Base-by-base conservation (phyloP, 2,329 filamentous ascomycete species). In the Neofusicoccum kwambonambiense region DNA sequence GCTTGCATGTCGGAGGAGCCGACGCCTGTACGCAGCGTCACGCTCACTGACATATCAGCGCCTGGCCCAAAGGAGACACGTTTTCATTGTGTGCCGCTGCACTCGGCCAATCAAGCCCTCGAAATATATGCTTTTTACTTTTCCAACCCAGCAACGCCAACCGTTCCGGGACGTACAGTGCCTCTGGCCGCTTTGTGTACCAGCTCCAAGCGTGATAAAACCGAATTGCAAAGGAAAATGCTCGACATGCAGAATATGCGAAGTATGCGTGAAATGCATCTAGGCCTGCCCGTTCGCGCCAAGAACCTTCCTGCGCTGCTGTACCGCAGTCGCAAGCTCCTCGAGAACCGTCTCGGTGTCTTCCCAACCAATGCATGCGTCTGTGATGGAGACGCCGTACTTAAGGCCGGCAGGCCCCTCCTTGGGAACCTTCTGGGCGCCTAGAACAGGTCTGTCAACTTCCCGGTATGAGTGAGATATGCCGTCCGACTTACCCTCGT, bases 381-480 rank as follows among this genome's bases (percentile, higher is more conserved):
- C 95, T 0, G 95, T 99, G 78, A 98, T 98, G 77, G 91, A 95
- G 74, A 98, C 91, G 72, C 95, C 95, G 79, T 97, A 93, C 81
- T 96, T 90, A 67, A 98, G 86, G 39, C 89, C 93, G 8, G 86
- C 83, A 78, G 91, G 92, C 74, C 93, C 94, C 80, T 96, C 92
- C 64, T 88, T 84, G 39, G 93, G 92, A 3, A 97, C 92, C 79
- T 97, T 97, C 78, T 99, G 95, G 79, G 85, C 91, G 70, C 93
- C 89, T 89, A 70, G 50, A 65, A 66, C 12, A 62, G n/a, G 12
- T 54, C 11, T 62, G 22, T 57, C 17, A 66, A 51, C 15, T 34
- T 41, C 37, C 12, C 3, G n/a, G 45, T 52, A 52, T 12, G 42
- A 60, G 39, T 52, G 42, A 39, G 45, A 42, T 45, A 45, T 56